Conservation (phyloP, 768 basidiomycete genomes). For the Termitomyces sp. region DNA sequence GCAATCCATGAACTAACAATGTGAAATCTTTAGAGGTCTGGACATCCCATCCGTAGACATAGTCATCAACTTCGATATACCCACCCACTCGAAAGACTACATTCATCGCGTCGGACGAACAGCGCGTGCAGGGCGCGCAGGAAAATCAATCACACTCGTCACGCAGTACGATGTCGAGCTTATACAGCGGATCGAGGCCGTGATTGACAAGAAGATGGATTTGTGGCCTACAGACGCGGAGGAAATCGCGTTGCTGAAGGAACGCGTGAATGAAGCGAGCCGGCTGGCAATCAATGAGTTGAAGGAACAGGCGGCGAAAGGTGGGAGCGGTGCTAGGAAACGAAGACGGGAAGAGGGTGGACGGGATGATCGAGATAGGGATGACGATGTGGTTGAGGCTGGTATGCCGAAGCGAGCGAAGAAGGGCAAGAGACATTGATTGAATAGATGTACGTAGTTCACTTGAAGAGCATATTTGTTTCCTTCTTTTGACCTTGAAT, state of each 20-base stretch:
- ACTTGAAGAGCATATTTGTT: background rate
- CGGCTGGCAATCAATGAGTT: conserved; percentile 74
- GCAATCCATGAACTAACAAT: background rate
- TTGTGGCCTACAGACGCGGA: conserved; percentile 84
- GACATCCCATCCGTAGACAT: conserved; percentile 96
- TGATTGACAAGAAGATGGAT: conserved; percentile 89
- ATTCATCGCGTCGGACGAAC: conserved; percentile 98
- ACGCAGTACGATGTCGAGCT: conserved; percentile 99
- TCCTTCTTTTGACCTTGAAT: too few species aligned
- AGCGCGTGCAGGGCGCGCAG: conserved; percentile 94
- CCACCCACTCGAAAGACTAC: conserved; percentile 98
- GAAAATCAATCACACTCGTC: conserved; percentile 95
- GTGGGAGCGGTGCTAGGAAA: conserved; percentile 29
- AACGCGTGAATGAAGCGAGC: conserved; percentile 86
- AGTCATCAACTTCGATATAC: conserved; percentile 97
- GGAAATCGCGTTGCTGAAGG: conserved; percentile 80
- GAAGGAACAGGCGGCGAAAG: conserved; percentile 62
- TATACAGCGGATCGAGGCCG: conserved; percentile 89
- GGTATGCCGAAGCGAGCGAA: conserved; percentile 73
- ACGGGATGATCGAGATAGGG: conserved; percentile 79
- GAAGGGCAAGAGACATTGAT: conserved; percentile 36
- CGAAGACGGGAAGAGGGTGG: conserved; percentile 39
- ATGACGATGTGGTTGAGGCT: conserved; percentile 90
- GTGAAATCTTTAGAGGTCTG: conserved; percentile 55
- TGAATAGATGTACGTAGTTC: conserved; percentile 16